Base-by-base conservation (phyloP, 345 rosid species). In the Raphanus sativus region DNA sequence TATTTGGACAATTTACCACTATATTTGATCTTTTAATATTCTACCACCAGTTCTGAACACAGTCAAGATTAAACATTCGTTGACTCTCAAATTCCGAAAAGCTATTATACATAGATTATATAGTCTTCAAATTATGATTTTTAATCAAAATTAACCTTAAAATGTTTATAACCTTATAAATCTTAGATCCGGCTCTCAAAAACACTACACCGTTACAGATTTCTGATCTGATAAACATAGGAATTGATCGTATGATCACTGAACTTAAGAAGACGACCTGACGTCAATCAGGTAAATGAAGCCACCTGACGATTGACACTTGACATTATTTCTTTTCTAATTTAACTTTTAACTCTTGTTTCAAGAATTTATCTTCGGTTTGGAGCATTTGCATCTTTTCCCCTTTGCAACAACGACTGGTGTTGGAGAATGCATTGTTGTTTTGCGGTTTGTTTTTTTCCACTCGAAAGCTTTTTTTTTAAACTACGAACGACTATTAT, bases 341-440 rank as follows among this genome's bases (percentile, higher is more conserved):
- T 74, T 55, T 9, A 10, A 65, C 21, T 9, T 17, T 40, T 32
- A 5, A 4, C 73, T 76, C 34, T 61, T 12, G 6, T 68, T 61
- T 45, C 69, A 77, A 70, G 71, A 70, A 70, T 70, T 63, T 58
- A 63, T 68, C 10, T 32, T 10, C 15, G 30, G 45, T 16, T 76
- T 62, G 64, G 42, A 29, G 12, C 72, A 33, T 61, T 69, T 55
- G 72, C 29, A 34, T 38, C 11, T 29, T 45, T 10, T 71, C 62
- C 2, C 5, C 36, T 55, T 40, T 75, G 60, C 24, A 5, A 30
- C 52, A 45, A 13, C 61, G 34, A 76, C 26, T 3, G 5, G 4
- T 10, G 74, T 24, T 61, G 62, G 74, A 75, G 68, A 75, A 68
- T 48, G 62, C 62, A 15, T 60, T 75, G 79, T 75, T 72, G 62